A percentile compares a stretch with the other conserved stretches of the same genome.
phyloP scores from a whole-genome alignment of 2,329 filamentous ascomycete species.

The Colletotrichum acutatum region DNA sequence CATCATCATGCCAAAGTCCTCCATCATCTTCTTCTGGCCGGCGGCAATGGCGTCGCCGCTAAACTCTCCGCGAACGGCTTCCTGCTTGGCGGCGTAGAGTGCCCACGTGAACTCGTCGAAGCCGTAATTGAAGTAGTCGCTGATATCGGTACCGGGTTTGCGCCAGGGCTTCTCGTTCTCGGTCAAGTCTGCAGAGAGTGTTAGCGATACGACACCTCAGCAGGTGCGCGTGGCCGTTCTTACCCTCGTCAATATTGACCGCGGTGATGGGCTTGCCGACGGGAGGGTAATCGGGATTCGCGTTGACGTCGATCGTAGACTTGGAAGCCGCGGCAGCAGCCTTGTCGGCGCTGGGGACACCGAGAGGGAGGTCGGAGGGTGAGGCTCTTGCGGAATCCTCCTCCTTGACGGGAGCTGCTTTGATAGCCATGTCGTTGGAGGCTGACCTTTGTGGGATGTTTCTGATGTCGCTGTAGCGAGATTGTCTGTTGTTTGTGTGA shows the following conservation, averaged over 20 bases:
- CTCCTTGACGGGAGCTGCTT: conserved; percentile 58
- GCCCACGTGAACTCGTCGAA: conserved; percentile 99
- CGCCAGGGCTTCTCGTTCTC: conserved; percentile 95
- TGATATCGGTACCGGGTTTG: conserved; percentile 91
- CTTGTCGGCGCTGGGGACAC: conserved; percentile 58
- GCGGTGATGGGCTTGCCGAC: conserved; percentile 85
- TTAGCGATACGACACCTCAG: neutral
- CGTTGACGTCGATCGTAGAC: conserved; percentile 87
- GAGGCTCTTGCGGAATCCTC: conserved; percentile 45
- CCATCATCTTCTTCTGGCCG: conserved; percentile 82
- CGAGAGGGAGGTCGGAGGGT: conserved; percentile 42
- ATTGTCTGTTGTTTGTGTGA: conserved; percentile 56
- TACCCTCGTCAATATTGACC: conserved; percentile 77
- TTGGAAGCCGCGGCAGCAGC: conserved; percentile 76
- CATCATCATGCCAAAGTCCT: conserved; percentile 76
- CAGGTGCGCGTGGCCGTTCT: conserved; percentile 10
- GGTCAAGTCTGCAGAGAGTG: conserved; percentile 63
- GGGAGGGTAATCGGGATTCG: conserved; percentile 80
- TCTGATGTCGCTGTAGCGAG: conserved; percentile 72
- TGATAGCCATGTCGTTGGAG: conserved; percentile 60
- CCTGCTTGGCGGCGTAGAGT: conserved; percentile 90
- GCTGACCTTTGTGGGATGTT: conserved; percentile 72
- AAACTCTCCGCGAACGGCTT: conserved; percentile 80
- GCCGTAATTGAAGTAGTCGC: conserved; percentile 98
- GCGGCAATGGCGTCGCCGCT: conserved; percentile 71